Evolutionary conservation across 1,284 basidiomycete genomes (phyloP), one percentile per base, ranked within the genome.

Genomic region (Baeospora myosura): DNA sequence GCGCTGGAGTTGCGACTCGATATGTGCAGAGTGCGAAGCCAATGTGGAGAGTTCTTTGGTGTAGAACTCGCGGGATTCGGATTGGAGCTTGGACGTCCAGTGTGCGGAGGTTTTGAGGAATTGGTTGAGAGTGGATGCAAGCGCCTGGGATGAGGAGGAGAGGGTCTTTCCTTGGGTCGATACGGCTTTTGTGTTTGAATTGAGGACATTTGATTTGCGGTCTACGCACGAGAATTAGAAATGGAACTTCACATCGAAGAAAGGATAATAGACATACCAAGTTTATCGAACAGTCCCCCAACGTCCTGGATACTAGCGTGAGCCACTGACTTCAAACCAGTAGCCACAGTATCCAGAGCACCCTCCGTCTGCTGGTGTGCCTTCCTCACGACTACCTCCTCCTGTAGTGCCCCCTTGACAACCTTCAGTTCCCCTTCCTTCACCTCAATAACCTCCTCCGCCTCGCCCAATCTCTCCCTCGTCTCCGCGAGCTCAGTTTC

Each of bases 331-430:
- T 78, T 87, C 45, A 96, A 63, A 4, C 74, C 76, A 17, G 57
- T 62, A 0, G 93, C 92, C 2, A 94, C 76, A 6, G 61, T 64
- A 53, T 94, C 76, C 36, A 97, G 62, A 37, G 65, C 64, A 23
- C 64, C 65, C 63, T 97, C 93, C 16, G 81, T 92, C 28, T 72
- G 66, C 57, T 84, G 77, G 59, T 88, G 85, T 0, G 88, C 87
- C 51, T 85, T 69, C 29, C 85, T 72, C 8, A 94, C 75, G 17
- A 86, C 64, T 21, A 72, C 65, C 59, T 95, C 91, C 50, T 94
- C 88, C 52, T 86, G 80, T 37, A 90, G 61, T 5, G 78, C 74
- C 3, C 56, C 58, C 45, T 76, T 78, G 10, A 71, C 70, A 25
- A 58, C 64, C 39, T 67, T 68, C 44, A 91, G 61, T 50, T 88